Evolutionary conservation across 2,329 filamentous ascomycete genomes (phyloP), one percentile per base, ranked within the genome.

Genomic region (Chaetomium strumarium): DNA sequence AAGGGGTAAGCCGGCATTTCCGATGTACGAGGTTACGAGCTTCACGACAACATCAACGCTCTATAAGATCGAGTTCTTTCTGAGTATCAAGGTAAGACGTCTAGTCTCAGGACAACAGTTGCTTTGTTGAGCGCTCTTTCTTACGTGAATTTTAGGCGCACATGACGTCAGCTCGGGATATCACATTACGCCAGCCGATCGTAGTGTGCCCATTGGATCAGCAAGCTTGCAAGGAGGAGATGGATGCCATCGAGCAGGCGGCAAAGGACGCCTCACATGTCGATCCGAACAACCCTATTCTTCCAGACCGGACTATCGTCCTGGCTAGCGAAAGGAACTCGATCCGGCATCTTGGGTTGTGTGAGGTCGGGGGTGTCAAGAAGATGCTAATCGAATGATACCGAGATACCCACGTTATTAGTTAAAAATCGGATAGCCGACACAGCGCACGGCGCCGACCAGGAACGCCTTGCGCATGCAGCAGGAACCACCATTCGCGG

Each of bases 21-120:
- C 93, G 7, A 83, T 88, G 67, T 96, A 96, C 67, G 83, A 87
- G 51, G 86, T 96, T 42, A 84, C 81, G 33, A 92, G 91, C 1
- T 99, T 99, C 65, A 96, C 93, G 1, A 97, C 93, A 0, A 88
- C 88, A 8, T 95, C 90, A 33, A 92, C 86, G 34, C 79, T 99
- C 13, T 99, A 99, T 75, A 97, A 96, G 71, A 96, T 99, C 67
- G 92, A 99, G 71, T 99, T 96, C 67, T 99, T 92, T 68, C 74
- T 97, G 50, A 90, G 84, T 48, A 89, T 97, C 58, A 96, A 96
- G 83, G 92, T 96, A 76, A 17, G 67, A 14, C 12, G 5, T n/a
- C 5, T n/a, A 2, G 3, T n/a, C 14, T 37, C 34, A n/a, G n/a
- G 14, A n/a, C 34, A 8, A n/a, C n/a, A n/a, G 34, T 8, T 13